Conservation (phyloP, 169 alveolate genomes). For the Eimeria acervulina region DNA sequence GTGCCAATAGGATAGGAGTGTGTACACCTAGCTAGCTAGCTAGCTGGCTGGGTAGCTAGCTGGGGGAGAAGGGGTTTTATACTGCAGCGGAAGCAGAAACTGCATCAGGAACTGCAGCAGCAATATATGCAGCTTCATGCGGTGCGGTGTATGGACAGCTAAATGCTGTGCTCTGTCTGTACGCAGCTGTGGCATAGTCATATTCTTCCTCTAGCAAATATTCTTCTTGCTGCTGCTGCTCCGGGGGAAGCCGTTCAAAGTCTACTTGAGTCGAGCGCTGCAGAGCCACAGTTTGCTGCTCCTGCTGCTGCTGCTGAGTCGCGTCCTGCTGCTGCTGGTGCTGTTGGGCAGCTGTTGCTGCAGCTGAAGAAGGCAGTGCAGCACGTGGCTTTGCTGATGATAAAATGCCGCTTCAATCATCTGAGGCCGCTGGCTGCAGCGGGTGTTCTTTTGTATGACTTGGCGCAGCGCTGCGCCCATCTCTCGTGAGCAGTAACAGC, state of each 20-base stretch:
- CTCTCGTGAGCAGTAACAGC: slow-evolving; percentile 32
- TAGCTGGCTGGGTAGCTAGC: background rate
- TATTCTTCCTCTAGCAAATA: slow-evolving; percentile 32
- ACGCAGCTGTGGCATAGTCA: slow-evolving; percentile 51
- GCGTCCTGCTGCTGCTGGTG: too few relatives aligned
- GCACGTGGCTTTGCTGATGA: slow-evolving; percentile 23
- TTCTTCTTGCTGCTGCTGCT: background rate
- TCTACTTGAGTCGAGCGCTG: background rate
- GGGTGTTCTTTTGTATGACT: slow-evolving; percentile 35
- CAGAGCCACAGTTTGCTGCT: background rate
- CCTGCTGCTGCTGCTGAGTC: background rate
- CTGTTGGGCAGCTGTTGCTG: background rate
- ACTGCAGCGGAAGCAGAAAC: background rate
- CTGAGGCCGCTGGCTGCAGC: slow-evolving; percentile 37
- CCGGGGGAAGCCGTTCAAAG: background rate
- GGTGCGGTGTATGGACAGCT: background rate
- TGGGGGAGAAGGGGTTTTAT: background rate
- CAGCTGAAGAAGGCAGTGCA: background rate
- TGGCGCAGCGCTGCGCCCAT: background rate
- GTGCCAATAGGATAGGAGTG: background rate
- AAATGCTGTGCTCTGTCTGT: background rate
- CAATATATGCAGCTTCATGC: background rate
- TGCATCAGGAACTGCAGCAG: too few relatives aligned
- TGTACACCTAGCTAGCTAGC: background rate
- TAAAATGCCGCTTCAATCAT: background rate